Conservation (phyloP, 2,329 filamentous ascomycete species). For the Aspergillus floridensis region DNA sequence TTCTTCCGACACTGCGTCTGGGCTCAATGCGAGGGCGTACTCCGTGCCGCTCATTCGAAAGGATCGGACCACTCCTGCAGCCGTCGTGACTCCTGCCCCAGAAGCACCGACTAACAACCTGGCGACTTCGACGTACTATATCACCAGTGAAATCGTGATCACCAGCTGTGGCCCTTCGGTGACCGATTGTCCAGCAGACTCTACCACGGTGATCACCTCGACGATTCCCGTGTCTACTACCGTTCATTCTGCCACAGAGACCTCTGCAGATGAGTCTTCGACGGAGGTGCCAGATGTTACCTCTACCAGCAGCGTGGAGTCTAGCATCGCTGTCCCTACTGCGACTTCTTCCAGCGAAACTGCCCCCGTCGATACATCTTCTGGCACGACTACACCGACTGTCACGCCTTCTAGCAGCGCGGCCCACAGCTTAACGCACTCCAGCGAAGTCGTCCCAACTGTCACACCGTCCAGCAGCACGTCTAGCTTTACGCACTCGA, state of each 20-base stretch:
- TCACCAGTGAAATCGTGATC: slow-evolving; percentile 38
- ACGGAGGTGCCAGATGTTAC: slow-evolving; percentile 2
- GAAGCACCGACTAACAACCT: slow-evolving; percentile 11
- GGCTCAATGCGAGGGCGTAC: background rate
- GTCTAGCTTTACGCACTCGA: background rate
- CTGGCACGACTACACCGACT: background rate
- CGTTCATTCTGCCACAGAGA: slow-evolving; percentile 51
- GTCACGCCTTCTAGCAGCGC: background rate
- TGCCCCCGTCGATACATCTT: background rate
- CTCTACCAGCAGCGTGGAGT: slow-evolving; percentile 3
- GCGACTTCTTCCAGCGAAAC: background rate
- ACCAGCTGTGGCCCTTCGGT: slow-evolving; percentile 42
- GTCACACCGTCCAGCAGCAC: background rate
- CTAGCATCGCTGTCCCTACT: background rate
- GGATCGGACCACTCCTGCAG: background rate
- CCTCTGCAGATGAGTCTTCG: slow-evolving; percentile 8
- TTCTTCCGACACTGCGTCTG: background rate
- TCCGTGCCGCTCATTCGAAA: background rate
- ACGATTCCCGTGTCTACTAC: slow-evolving; percentile 60
- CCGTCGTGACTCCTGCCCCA: slow-evolving; percentile 2
- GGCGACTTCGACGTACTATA: slow-evolving; percentile 40
- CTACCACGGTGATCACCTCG: slow-evolving; percentile 51
- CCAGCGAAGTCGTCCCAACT: background rate
- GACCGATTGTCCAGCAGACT: slow-evolving; percentile 53
- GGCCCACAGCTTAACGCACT: background rate